Evolutionary conservation across 1,284 basidiomycete species (phyloP).

Genomic region (Trametes versicolor): DNA sequence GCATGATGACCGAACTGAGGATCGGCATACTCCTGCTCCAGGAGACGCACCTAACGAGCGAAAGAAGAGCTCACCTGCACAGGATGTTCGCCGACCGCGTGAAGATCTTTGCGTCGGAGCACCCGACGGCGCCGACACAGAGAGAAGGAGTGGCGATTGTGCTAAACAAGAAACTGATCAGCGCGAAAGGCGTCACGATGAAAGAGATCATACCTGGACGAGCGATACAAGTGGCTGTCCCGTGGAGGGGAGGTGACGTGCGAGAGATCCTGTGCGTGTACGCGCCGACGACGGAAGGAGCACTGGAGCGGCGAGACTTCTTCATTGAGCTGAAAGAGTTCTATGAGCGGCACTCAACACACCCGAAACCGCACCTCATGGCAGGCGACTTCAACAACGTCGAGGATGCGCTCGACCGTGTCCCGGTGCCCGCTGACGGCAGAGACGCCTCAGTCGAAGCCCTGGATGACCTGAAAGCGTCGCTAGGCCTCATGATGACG

Average conservation of each 20-base stretch:
- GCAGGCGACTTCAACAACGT: constrained; percentile 55
- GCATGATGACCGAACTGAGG: not conserved
- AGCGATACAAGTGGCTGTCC: not conserved
- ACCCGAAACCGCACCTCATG: constrained; percentile 45
- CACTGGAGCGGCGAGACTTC: constrained; percentile 42
- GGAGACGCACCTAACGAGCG: constrained; percentile 19
- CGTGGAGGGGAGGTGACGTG: constrained; percentile 31
- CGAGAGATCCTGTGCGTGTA: constrained; percentile 47
- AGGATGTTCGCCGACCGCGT: constrained; percentile 1
- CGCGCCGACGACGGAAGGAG: constrained; percentile 44
- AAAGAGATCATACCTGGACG: constrained; percentile 7
- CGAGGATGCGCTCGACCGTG: constrained; percentile 39
- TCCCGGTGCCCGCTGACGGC: not conserved
- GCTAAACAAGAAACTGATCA: constrained; percentile 6
- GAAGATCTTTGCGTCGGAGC: constrained; percentile 2
- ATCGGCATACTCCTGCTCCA: constrained; percentile 17
- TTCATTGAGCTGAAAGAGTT: constrained; percentile 37
- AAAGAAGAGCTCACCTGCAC: not conserved
- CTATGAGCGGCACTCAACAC: constrained; percentile 10
- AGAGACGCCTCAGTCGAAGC: constrained; percentile 35
- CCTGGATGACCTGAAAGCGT: not conserved
- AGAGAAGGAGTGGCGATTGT: constrained; percentile 14
- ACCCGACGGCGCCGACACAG: constrained; percentile 7
- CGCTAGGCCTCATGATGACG: constrained; percentile 29
- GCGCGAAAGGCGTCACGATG: not conserved